Conservation (phyloP, 1,284 basidiomycete species). For the Erythrobasidium hasegawianum region DNA sequence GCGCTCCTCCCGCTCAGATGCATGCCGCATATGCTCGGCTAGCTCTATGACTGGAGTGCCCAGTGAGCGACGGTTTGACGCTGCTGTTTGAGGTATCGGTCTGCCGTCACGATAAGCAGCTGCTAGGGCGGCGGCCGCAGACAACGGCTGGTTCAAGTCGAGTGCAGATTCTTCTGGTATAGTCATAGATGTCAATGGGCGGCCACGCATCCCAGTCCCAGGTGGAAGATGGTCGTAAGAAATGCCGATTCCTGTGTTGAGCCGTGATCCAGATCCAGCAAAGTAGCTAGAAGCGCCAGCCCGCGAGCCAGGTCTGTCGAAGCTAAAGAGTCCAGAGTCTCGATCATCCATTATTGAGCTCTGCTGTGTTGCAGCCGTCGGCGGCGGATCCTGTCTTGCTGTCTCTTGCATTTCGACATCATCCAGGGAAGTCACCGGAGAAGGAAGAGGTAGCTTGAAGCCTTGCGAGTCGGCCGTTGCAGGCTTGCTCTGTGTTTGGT, state of each 20-base stretch:
- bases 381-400: slow-evolving; percentile 10
- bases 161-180: slow-evolving; percentile 26
- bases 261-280: slow-evolving; percentile 15
- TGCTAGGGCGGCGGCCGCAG: slow-evolving; percentile 24
- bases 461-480: slow-evolving; percentile 15
- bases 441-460: slow-evolving; percentile 32
- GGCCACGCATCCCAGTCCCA: background rate
- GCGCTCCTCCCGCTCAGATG: background rate
- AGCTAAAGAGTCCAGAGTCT: slow-evolving; percentile 31
- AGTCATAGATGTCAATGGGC: slow-evolving; percentile 20
- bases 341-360: background rate
- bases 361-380: slow-evolving; percentile 7
- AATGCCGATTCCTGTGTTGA: slow-evolving; percentile 18
- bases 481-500: slow-evolving; percentile 3
- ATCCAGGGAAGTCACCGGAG: background rate
- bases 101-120: slow-evolving; percentile 33
- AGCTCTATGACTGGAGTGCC: slow-evolving; percentile 32
- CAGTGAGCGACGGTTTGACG: slow-evolving; percentile 1
- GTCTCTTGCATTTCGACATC: slow-evolving; percentile 1
- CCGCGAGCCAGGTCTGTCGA: slow-evolving; percentile 22
- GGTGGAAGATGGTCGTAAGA: background rate
- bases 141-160: background rate
- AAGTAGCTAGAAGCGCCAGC: slow-evolving; percentile 26
- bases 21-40: slow-evolving; percentile 23
- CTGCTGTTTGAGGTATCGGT: slow-evolving; percentile 1